These are phyloP conservation scores for Xeromyces bisporus DNA, from an alignment of 495 filamentous ascomycete species.

Conservation along the genomic window DNA sequence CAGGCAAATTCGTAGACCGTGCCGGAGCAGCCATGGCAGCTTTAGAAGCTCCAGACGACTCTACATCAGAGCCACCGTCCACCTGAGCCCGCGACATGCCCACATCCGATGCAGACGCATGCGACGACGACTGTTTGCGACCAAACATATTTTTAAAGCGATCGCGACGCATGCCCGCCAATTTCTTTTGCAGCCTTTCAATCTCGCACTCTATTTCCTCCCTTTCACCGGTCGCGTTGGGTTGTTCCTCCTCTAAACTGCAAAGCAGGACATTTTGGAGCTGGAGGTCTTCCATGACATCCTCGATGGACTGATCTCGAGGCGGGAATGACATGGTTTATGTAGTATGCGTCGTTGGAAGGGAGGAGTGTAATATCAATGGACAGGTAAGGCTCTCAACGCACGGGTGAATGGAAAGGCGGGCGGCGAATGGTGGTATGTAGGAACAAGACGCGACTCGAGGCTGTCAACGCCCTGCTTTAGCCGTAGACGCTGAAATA, in stretches of 20 bases:
- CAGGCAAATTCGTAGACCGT: not conserved
- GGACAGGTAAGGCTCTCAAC: too few relatives aligned
- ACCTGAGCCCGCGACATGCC: slow-evolving; percentile 2
- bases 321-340: slow-evolving; percentile 7
- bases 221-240: slow-evolving; percentile 9
- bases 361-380: too few relatives aligned
- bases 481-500: too few relatives aligned
- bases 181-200: slow-evolving; percentile 6
- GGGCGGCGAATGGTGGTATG: too few relatives aligned
- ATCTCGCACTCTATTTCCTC: slow-evolving; percentile 11
- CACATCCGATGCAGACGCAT: not conserved
- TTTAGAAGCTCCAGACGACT: not conserved
- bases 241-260: slow-evolving; percentile 19
- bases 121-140: not conserved
- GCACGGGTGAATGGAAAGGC: too few relatives aligned
- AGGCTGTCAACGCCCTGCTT: too few relatives aligned
- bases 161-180: slow-evolving; percentile 8
- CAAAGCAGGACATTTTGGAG: slow-evolving; percentile 24
- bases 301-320: slow-evolving; percentile 8
- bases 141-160: not conserved
- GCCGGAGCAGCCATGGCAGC: slow-evolving; percentile 3
- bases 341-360: too few relatives aligned
- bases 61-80: slow-evolving; percentile 5
- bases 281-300: slow-evolving; percentile 18
- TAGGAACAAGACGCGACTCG: too few relatives aligned